These are phyloP conservation scores for Citrus trifoliata DNA, from an alignment of 345 rosid species.

Conservation along the genomic window DNA sequence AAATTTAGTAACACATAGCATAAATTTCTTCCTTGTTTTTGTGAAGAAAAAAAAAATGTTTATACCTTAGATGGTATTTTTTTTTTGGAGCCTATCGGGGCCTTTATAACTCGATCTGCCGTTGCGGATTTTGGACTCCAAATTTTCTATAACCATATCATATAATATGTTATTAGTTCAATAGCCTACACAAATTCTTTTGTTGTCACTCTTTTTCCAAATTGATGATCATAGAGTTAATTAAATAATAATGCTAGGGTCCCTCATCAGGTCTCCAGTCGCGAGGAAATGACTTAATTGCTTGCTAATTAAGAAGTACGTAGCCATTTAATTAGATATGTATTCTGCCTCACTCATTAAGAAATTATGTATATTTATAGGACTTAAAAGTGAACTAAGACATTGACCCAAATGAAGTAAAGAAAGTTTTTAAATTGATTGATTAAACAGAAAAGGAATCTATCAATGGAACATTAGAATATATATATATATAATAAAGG, in stretches of 20 bases:
- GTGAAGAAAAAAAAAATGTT: no score
- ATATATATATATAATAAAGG: neutral
- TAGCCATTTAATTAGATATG: neutral
- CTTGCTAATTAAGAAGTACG: neutral
- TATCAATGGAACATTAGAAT: conserved; percentile 18
- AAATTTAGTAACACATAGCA: no score
- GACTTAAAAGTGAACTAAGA: conserved; percentile 13
- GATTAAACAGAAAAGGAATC: conserved; percentile 22
- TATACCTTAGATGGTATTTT: no score
- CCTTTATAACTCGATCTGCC: no score
- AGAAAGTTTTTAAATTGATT: conserved; percentile 11
- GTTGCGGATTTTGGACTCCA: no score
- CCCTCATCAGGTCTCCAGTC: neutral
- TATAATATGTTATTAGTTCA: no score
- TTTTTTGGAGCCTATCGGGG: no score
- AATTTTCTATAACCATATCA: no score
- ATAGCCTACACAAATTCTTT: no score
- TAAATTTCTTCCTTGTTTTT: no score
- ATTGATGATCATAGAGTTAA: neutral
- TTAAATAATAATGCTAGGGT: neutral
- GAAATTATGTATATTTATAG: neutral
- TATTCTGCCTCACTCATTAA: neutral
- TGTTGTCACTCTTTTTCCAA: neutral
- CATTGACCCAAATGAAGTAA: conserved; percentile 27
- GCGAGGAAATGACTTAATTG: neutral